Percentiles rank a stretch among this genome's conserved stretches.
These are phyloP conservation scores for Komagataella ulmi DNA, from an alignment of 805 yeast genomes.

Conservation along the genomic window DNA sequence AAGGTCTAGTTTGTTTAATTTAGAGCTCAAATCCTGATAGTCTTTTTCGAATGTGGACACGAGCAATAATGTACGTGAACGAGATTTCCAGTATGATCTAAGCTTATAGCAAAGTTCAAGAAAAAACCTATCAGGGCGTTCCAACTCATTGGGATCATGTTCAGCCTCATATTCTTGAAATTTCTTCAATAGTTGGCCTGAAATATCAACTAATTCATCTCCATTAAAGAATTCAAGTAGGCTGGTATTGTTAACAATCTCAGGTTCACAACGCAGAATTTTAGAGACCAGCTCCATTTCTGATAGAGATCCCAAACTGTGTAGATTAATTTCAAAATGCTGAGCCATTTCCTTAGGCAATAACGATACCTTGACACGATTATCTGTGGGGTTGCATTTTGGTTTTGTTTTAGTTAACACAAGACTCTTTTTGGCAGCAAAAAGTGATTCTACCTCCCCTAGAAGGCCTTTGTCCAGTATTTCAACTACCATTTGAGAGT, in stretches of 20 bases:
- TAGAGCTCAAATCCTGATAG: conserved; percentile 43
- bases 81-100: conserved; percentile 57
- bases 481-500: conserved; percentile 29
- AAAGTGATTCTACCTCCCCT: conserved; percentile 46
- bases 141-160: conserved; percentile 42
- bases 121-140: conserved; percentile 58
- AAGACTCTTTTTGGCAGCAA: conserved; percentile 24
- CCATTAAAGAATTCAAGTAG: conserved; percentile 59
- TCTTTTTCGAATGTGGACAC: conserved; percentile 50
- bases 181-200: conserved; percentile 39
- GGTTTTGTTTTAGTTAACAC: conserved; percentile 7
- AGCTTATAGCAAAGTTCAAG: conserved; percentile 56
- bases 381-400: conserved; percentile 17
- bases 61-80: conserved; percentile 50
- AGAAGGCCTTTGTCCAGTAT: conserved; percentile 49
- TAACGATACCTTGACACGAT: conserved; percentile 35
- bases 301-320: conserved; percentile 37
- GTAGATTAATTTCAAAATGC: conserved; percentile 70
- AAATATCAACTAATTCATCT: conserved; percentile 48
- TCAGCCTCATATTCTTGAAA: conserved; percentile 54
- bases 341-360: conserved; percentile 63
- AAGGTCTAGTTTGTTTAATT: conserved; percentile 43
- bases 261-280: conserved; percentile 48
- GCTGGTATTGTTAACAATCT: conserved; percentile 36
- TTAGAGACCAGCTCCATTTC: conserved; percentile 42